Evolutionary conservation across 495 filamentous ascomycete genomes (phyloP).

Genomic region (Neurospora sp.): DNA sequence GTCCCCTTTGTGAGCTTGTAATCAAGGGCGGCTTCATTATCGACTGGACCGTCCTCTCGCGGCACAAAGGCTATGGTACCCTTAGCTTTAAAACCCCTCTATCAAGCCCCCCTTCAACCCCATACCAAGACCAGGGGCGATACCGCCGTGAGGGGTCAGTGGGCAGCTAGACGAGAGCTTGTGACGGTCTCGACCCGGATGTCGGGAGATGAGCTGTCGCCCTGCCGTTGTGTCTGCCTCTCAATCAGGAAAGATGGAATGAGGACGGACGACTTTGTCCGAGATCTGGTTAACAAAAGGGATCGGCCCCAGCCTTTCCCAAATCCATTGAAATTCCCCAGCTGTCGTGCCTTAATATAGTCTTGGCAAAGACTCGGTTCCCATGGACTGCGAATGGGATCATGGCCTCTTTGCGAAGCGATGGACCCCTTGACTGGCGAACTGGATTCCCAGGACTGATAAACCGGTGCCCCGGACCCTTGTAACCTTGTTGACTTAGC

Average conservation of each 20-base stretch:
- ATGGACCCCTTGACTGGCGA: not conserved
- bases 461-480: not conserved
- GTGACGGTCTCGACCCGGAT: not conserved
- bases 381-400: not conserved
- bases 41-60: not conserved
- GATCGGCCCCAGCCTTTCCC: not conserved
- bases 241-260: not conserved
- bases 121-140: not conserved
- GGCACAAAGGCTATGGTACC: not conserved
- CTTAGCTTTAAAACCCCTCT: too few relatives aligned
- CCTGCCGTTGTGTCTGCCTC: not conserved
- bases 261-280: not conserved
- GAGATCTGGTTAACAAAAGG: not conserved
- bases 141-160: not conserved
- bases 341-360: not conserved
- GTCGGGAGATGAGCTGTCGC: not conserved
- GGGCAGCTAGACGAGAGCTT: not conserved
- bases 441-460: not conserved
- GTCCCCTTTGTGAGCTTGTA: not conserved
- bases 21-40: not conserved
- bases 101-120: not conserved
- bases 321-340: not conserved
- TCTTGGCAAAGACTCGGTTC: not conserved
- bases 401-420: not conserved
- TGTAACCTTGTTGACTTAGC: not conserved